phyloP scores from a whole-genome alignment of 73 alveolate species.

The Tetrahymena elliotti region DNA sequence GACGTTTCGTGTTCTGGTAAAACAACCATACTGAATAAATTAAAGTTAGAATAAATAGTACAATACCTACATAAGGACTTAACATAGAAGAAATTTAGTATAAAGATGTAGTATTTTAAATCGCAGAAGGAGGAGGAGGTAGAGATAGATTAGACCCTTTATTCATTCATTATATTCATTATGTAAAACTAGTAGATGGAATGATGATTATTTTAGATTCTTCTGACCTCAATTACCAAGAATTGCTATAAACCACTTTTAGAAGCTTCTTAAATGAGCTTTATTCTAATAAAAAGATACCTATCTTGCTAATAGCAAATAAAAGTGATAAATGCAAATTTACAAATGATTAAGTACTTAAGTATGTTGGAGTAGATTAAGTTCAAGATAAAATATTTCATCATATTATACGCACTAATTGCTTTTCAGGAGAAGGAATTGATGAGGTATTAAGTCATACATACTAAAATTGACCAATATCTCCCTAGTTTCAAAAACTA shows the following conservation, averaged over 20 bases:
- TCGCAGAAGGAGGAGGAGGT: background rate
- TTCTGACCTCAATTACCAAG: background rate
- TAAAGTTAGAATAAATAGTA: background rate
- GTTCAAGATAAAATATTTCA: no score
- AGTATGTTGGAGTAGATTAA: background rate
- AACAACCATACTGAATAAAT: background rate
- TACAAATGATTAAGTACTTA: background rate
- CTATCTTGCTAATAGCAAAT: background rate
- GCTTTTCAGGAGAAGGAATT: background rate
- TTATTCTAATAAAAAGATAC: background rate
- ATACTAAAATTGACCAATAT: no score
- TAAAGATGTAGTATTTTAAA: background rate
- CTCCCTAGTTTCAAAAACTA: background rate
- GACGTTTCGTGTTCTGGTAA: background rate
- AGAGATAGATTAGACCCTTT: background rate
- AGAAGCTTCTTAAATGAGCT: no score
- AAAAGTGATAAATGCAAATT: background rate
- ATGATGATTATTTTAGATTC: background rate
- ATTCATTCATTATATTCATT: background rate
- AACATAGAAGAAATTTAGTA: background rate
- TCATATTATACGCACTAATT: background rate
- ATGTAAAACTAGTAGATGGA: background rate
- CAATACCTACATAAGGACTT: background rate
- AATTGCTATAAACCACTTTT: background rate
- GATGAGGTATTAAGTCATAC: background rate